Base-by-base conservation (phyloP, 2,329 filamentous ascomycete species). In the Davidsoniella neocaledoniae region DNA sequence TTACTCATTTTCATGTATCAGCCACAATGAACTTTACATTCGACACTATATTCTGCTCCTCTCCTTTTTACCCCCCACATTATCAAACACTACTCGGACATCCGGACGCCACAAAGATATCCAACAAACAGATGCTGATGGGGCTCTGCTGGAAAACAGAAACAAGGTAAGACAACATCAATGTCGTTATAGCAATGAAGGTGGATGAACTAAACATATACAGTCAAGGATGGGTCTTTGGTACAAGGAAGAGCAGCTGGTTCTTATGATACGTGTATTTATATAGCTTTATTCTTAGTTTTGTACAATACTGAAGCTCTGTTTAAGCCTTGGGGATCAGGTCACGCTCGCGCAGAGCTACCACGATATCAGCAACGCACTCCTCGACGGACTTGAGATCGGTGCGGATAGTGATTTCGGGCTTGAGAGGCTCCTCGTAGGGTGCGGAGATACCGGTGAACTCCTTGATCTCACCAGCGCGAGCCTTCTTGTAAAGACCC, bases 361-460 rank as follows among this genome's bases (percentile, higher is more conserved):
- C 71, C 43, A 86, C 77, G 62, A 98, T 95, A 67, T 86, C 77
- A 58, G 70, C 75, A 9, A 96, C 90, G 50, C 84, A 87, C 62
- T 95, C 86, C 72, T 94, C 84, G 3, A 96, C 85, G 14, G 78
- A 82, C 60, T 79, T 77, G 71, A 90, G 74, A 60, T 86, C 78
- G 43, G 84, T 93, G 67, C 77, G 75, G 62, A 98, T 85, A 57
- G 83, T 81, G 57, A 98, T 83, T 71, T 98, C 91, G 1, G 91
- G 77, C 52, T 79, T 78, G 63, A 81, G 70, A 4, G 91, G 91
- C 54, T 79, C 85, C 75, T 98, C 91, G 64, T 98, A 98, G 1
- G 91, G 91, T 26, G 90, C 87, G 57, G 82, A 88, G 60, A 96
- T 86, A 50, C 91, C 91, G 1, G 91, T 98, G 64, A 98, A 98